These are phyloP conservation scores for Claviceps quebecensis DNA, from an alignment of 2,329 filamentous ascomycete genomes.

Conservation along the genomic window DNA sequence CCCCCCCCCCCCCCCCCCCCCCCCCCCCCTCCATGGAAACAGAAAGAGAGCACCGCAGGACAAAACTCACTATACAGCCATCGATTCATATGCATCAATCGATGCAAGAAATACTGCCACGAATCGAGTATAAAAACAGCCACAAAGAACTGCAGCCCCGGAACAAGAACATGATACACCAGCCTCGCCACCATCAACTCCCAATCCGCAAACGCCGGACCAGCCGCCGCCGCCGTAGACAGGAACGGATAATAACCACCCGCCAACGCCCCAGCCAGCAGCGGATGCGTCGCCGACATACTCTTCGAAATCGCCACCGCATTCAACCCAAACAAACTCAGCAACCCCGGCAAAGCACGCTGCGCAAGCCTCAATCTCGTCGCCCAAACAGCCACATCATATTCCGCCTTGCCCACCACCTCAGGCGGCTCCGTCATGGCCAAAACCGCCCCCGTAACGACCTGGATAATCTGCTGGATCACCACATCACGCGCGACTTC, in stretches of 20 bases:
- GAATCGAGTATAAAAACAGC: conserved; percentile 74
- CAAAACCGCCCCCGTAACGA: conserved; percentile 52
- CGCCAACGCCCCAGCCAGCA: conserved; percentile 59
- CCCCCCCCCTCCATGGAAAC: too few relatives aligned
- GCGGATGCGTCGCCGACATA: conserved; percentile 54
- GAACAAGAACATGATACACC: conserved; percentile 69
- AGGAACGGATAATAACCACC: conserved; percentile 72
- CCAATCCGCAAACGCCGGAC: conserved; percentile 70
- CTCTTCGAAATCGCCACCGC: conserved; percentile 61
- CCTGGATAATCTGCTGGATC: conserved; percentile 83
- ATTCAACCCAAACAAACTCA: conserved; percentile 64
- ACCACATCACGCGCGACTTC: conserved; percentile 85
- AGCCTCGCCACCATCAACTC: conserved; percentile 60
- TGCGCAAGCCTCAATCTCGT: conserved; percentile 68
- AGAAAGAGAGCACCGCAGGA: background rate
- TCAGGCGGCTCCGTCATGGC: conserved; percentile 60
- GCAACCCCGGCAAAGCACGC: conserved; percentile 56
- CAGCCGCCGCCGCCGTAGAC: conserved; percentile 39
- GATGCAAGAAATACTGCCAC: conserved; percentile 97
- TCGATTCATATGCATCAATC: conserved; percentile 92
- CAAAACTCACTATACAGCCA: conserved; percentile 76
- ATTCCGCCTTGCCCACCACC: conserved; percentile 62
- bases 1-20: too few relatives aligned
- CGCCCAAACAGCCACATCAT: conserved; percentile 84
- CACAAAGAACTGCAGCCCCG: conserved; percentile 59